These are phyloP conservation scores for Naganishia vishniacii DNA, from an alignment of 768 basidiomycete genomes.

Conservation along the genomic window DNA sequence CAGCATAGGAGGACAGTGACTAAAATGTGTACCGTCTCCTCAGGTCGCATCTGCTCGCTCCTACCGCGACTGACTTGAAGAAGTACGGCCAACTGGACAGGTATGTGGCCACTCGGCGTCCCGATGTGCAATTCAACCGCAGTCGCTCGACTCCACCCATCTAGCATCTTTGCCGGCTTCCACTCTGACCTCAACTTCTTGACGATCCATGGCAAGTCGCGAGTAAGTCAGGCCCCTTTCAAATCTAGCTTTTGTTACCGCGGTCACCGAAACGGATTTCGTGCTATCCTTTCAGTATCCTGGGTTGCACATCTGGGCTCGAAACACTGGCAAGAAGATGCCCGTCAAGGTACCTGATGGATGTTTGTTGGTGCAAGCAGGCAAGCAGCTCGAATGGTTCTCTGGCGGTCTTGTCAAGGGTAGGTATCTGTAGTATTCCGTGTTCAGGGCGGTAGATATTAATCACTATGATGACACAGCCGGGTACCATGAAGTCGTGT, in stretches of 20 bases:
- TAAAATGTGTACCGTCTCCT: too few relatives aligned
- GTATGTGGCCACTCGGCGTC: slow-evolving; percentile 24
- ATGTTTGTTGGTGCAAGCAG: slow-evolving; percentile 84
- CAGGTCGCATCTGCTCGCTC: slow-evolving; percentile 84
- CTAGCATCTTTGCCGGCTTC: slow-evolving; percentile 51
- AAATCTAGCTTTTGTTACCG: too few relatives aligned
- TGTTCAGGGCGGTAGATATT: too few relatives aligned
- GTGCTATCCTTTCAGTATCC: too few relatives aligned
- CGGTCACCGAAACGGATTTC: too few relatives aligned
- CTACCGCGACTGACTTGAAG: slow-evolving; percentile 81
- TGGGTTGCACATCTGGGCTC: slow-evolving; percentile 87
- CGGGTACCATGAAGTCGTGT: slow-evolving; percentile 90
- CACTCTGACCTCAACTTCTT: slow-evolving; percentile 91
- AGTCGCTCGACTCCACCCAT: too few relatives aligned
- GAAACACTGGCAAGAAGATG: slow-evolving; percentile 86
- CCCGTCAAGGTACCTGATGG: slow-evolving; percentile 77
- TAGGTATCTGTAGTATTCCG: slow-evolving; percentile 19
- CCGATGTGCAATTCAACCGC: background rate
- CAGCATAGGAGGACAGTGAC: too few relatives aligned
- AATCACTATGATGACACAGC: too few relatives aligned
- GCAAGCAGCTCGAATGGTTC: slow-evolving; percentile 88
- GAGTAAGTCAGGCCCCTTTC: too few relatives aligned
- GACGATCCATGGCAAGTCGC: slow-evolving; percentile 47
- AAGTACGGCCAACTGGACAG: slow-evolving; percentile 59
- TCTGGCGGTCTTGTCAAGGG: slow-evolving; percentile 64